These are phyloP conservation scores for Babesia gibsoni DNA, from an alignment of 169 alveolate species.

Conservation along the genomic window DNA sequence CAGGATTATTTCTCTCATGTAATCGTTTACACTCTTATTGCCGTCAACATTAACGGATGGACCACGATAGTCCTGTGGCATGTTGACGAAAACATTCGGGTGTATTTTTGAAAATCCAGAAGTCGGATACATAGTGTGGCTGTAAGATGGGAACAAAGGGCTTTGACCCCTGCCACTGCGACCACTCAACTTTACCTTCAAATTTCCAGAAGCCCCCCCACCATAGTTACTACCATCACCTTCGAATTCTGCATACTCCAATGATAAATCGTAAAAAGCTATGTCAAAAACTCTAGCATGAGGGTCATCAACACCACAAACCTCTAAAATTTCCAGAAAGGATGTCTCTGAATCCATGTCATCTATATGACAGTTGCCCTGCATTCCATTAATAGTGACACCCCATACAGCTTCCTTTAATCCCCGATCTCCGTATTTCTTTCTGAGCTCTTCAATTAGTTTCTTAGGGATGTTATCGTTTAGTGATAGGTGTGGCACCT, in stretches of 20 bases:
- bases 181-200: neutral
- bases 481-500: slow-evolving; percentile 3
- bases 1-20: slow-evolving; percentile 35
- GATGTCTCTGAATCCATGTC: slow-evolving; percentile 5
- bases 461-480: slow-evolving; percentile 34
- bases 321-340: slow-evolving; percentile 21
- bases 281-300: slow-evolving; percentile 33
- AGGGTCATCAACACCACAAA: slow-evolving; percentile 62
- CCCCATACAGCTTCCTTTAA: slow-evolving; percentile 45
- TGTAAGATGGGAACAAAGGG: neutral
- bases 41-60: slow-evolving; percentile 37
- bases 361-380: slow-evolving; percentile 59
- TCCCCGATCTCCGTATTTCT: slow-evolving; percentile 14
- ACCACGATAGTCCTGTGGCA: slow-evolving; percentile 58
- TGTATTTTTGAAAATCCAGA: slow-evolving; percentile 10
- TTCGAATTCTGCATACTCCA: slow-evolving; percentile 11
- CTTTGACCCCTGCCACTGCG: neutral
- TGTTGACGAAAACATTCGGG: slow-evolving; percentile 40
- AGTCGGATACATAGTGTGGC: neutral
- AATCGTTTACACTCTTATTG: slow-evolving; percentile 48
- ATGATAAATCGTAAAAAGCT: slow-evolving; percentile 19
- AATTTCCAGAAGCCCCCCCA: too few relatives aligned
- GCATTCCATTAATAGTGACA: slow-evolving; percentile 49
- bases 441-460: slow-evolving; percentile 12
- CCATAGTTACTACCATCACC: neutral